Evolutionary conservation across 1,139 yeast genomes (phyloP), one percentile per base, ranked within the genome.

Genomic region (Arxiozyma bovina): DNA sequence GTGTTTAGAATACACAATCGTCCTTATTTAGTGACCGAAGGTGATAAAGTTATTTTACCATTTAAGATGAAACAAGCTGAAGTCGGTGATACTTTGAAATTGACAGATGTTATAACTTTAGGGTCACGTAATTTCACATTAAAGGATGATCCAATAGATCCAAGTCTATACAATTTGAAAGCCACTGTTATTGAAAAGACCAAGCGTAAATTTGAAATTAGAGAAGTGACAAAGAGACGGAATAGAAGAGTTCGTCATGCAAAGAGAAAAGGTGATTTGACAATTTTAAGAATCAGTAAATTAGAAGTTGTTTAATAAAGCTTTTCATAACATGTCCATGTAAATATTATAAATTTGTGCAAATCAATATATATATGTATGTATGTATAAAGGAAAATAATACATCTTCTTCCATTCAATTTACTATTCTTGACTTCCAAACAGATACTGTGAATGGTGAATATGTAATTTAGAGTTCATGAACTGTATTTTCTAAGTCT

Each of bases 171-270:
- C 67, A 74, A 80, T 6, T 77, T 93, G 62, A 82, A 78, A 58
- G 99, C 95, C 20, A 80, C 81, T 34, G 91, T 93, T 50, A 73
- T 88, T 40, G 99, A 91, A 66, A 86, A 89, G 73, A 87, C 97
- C 1, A 81, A 87, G 63, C 87, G 87, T 60, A 95, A 94, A 59
- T 80, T 87, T 72, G 77, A 82, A 60, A 78, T 84, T 49, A 83
- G 81, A 68, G 83, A 80, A 60, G 75, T 78, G 53, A 82, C 85
- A 8, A 87, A 87, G 70, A 84, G 85, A 69, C 83, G 98, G 73
- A 80, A 89, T 63, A 81, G 99, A 73, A 87, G 90, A 67, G 81
- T 81, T 51, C 85, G 89, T 68, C 93, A 90, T 58, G 81, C 84
- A 45, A 80, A 80, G 21, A 85, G 85, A 53, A 90, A 91, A 73